These are phyloP conservation scores for Camellia oleifera DNA, from an alignment of 179 eudicot genomes.

Conservation along the genomic window DNA sequence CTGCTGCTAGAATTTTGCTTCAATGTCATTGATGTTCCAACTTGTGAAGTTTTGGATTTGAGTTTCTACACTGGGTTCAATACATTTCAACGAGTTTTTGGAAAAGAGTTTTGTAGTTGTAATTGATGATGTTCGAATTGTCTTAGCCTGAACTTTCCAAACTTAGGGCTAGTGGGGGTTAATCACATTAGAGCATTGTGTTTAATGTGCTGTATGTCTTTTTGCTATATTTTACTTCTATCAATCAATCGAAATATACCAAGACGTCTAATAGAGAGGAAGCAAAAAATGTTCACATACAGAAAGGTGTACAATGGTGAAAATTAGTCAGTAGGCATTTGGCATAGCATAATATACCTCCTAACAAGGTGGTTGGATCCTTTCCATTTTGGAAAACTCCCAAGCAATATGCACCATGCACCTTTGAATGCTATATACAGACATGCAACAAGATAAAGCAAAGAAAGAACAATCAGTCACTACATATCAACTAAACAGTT, in stretches of 20 bases:
- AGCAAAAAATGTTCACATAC: slow-evolving; percentile 1
- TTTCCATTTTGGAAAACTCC: slow-evolving; percentile 92
- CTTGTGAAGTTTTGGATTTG: neutral
- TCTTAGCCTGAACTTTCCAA: neutral
- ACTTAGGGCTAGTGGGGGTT: neutral
- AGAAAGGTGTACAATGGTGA: neutral
- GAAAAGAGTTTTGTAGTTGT: neutral
- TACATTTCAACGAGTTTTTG: neutral
- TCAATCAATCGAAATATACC: neutral
- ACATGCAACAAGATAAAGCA: slow-evolving; percentile 6
- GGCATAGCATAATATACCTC: slow-evolving; percentile 55
- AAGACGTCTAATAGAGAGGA: neutral
- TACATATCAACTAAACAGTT: neutral
- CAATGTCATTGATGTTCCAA: neutral
- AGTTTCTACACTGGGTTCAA: neutral
- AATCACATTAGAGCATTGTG: neutral
- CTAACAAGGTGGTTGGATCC: slow-evolving; percentile 93
- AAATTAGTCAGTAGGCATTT: slow-evolving; percentile 1
- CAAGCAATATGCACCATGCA: slow-evolving; percentile 87
- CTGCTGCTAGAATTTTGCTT: neutral
- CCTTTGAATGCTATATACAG: slow-evolving; percentile 72
- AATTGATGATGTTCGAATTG: neutral
- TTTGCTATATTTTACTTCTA: neutral
- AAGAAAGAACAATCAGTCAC: slow-evolving; percentile 15
- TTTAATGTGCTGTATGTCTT: neutral